Base-by-base conservation (phyloP, 768 basidiomycete genomes). In the Suillus fuscotomentosus region DNA sequence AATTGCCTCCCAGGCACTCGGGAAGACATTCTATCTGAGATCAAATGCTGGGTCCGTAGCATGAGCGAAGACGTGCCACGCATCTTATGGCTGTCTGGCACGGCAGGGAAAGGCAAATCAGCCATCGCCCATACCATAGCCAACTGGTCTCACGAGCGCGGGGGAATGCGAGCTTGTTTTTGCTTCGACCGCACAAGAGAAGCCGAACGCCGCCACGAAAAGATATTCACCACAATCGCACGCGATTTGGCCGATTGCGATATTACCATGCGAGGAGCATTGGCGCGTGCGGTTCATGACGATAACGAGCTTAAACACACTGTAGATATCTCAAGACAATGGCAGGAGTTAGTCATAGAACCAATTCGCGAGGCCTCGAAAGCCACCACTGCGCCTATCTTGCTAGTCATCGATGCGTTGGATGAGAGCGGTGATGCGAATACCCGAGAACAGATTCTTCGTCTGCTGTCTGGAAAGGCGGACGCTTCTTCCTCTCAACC, bases 91-190 rank as follows among this genome's bases (percentile, higher is more conserved):
- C 63, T 71, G 20, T 36, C 53, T 20, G 70, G 70, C 1, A 48
- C 24, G 8, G 47, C 63, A n/a, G 63, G 67, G 13, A 68, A 60
- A 5, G 70, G 70, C 8, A 70, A 71, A 47, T 68, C 70, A 10
- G 43, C 67, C 15, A 62, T 71, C 38, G 67, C 70, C n/a, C 61
- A 70, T 53, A 65, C 67, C 6, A 63, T 66, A 24, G 67, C 71
- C 27, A 13, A 63, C 17, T 54, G 50, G 47, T 65, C 65, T 36
- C 24, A 66, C 6, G 47, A 66, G 8, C 22, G 55, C 5, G 57
- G 61, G 13, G 50, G 64, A 22, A 61, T 72, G 22, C 11, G 24
- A 27, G 50, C 24, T 7, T 51, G 22, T 3, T 51, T 51, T 14
- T 51, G 50, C 6, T 71, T 69, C 22, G 62, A 69, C 13, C 38